These are phyloP conservation scores for Zoysia matrella DNA, from an alignment of 202 grass and related monocot genomes.

Conservation along the genomic window DNA sequence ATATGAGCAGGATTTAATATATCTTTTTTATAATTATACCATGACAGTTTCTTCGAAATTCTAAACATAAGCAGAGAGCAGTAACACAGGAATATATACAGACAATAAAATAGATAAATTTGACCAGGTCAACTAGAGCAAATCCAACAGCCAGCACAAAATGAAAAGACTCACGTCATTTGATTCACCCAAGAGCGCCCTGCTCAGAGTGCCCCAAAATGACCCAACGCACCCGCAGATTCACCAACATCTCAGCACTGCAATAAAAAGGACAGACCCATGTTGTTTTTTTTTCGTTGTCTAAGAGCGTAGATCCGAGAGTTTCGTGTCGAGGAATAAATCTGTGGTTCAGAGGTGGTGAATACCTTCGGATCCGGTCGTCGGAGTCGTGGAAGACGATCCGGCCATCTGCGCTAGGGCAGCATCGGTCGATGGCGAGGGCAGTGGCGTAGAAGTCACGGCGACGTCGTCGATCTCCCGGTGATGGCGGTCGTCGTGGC, in stretches of 20 bases:
- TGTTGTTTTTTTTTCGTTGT: too few species aligned
- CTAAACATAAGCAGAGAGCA: conserved; percentile 1
- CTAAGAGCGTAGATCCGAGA: too few species aligned
- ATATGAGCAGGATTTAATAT: not conserved
- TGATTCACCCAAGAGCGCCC: conserved; percentile 67
- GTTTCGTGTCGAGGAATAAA: too few species aligned
- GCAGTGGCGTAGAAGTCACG: too few species aligned
- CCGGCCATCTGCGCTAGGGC: too few species aligned
- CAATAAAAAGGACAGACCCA: conserved; percentile 22
- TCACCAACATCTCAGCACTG: conserved; percentile 77
- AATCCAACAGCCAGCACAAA: conserved; percentile 29
- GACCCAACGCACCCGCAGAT: conserved; percentile 79
- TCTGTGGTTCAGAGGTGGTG: too few species aligned
- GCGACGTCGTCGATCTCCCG: too few species aligned
- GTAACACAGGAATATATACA: not conserved
- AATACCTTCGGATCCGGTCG: too few species aligned
- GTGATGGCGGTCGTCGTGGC: too few species aligned
- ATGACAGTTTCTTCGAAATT: not conserved
- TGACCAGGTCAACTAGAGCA: not conserved
- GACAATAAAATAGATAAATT: not conserved
- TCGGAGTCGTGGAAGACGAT: too few species aligned
- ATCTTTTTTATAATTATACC: not conserved
- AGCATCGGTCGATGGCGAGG: too few species aligned
- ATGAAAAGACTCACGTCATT: conserved; percentile 54
- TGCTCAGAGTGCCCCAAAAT: conserved; percentile 90